A percentile compares a stretch with the other conserved stretches of the same genome.
Evolutionary conservation across 2,329 filamentous ascomycete genomes (phyloP).

Genomic region (Phoma sp.): DNA sequence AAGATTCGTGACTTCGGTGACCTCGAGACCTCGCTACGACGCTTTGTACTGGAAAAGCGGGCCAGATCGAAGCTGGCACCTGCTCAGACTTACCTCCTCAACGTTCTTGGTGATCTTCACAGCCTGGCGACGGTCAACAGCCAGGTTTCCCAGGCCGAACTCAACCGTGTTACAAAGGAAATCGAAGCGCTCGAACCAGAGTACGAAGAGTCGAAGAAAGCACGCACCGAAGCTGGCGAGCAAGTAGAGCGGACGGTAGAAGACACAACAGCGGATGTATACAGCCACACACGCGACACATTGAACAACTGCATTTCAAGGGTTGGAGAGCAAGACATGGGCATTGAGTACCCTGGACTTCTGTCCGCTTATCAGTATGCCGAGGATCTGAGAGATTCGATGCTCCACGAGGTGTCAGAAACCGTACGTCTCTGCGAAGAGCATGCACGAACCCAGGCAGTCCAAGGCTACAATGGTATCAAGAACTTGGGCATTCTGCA

Average conservation of each 20-base stretch:
- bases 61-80: conserved; percentile 94
- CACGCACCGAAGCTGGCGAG: conserved; percentile 79
- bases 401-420: conserved; percentile 85
- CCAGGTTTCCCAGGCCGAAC: conserved; percentile 83
- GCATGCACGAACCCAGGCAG: conserved; percentile 78
- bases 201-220: conserved; percentile 83
- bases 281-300: conserved; percentile 79
- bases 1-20: conserved; percentile 89
- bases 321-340: conserved; percentile 78
- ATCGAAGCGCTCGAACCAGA: conserved; percentile 83
- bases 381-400: conserved; percentile 89
- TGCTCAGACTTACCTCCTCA: conserved; percentile 92
- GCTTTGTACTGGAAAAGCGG: conserved; percentile 95
- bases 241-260: conserved; percentile 84
- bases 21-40: conserved; percentile 84
- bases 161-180: conserved; percentile 82
- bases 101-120: conserved; percentile 87
- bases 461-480: conserved; percentile 83
- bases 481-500: conserved; percentile 88
- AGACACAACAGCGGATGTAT: conserved; percentile 83
- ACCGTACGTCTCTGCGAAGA: conserved; percentile 84
- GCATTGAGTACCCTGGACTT: conserved; percentile 85
- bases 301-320: conserved; percentile 78
- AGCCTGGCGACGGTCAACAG: conserved; percentile 85
- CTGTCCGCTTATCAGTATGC: conserved; percentile 89